A percentile compares a stretch with the other conserved stretches of the same genome.
Conservation (phyloP, 2,329 filamentous ascomycete genomes). For the Pezicula neosporulosa region DNA sequence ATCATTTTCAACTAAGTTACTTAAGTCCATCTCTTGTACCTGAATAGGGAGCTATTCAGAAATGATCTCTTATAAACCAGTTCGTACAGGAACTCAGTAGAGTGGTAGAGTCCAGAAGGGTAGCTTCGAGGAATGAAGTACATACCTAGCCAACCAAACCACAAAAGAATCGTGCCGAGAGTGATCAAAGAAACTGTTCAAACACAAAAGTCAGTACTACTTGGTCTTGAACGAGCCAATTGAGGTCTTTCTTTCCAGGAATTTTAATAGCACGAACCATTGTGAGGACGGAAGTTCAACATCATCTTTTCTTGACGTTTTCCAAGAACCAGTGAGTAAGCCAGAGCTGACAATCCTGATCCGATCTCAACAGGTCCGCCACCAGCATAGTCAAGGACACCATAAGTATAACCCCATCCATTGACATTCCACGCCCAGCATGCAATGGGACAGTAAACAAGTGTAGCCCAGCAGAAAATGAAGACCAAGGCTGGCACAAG, state of each 20-base stretch:
- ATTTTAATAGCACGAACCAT: slow-evolving; percentile 34
- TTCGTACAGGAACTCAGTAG: no score
- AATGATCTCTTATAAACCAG: no score
- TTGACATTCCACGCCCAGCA: slow-evolving; percentile 97
- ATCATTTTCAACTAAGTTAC: no score
- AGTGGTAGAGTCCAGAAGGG: no score
- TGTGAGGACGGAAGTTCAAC: slow-evolving; percentile 99
- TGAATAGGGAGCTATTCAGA: no score
- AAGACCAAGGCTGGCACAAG: slow-evolving; percentile 94
- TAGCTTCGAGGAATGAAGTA: no score
- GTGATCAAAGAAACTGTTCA: slow-evolving; percentile 80
- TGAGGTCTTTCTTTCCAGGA: no score
- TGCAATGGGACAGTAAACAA: slow-evolving; percentile 95
- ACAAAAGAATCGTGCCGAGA: slow-evolving; percentile 90
- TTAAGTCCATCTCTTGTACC: no score
- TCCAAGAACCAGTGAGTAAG: slow-evolving; percentile 93
- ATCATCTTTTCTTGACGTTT: slow-evolving; percentile 99
- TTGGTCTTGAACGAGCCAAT: no score
- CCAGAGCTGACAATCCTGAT: slow-evolving; percentile 87
- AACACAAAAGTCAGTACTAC: no score
- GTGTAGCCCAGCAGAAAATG: slow-evolving; percentile 90
- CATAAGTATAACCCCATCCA: slow-evolving; percentile 88
- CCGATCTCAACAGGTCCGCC: slow-evolving; percentile 96
- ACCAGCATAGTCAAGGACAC: slow-evolving; percentile 93
- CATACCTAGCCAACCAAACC: slow-evolving; percentile 83